phyloP scores from a whole-genome alignment of 768 basidiomycete genomes.

The Tricholoma flavovirens region DNA sequence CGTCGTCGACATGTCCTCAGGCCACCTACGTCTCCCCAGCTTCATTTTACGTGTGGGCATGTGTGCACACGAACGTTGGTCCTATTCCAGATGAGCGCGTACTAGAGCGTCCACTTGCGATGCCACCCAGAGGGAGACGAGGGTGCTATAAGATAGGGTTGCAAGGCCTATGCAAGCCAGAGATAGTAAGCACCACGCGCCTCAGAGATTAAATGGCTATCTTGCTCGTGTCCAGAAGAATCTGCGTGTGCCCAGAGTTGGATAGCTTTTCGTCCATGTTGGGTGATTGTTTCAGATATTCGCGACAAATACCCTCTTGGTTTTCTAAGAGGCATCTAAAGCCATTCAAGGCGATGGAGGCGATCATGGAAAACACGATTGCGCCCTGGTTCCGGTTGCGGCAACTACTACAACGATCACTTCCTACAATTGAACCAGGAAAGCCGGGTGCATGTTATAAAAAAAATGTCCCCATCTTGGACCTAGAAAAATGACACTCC shows the following conservation, averaged over 20 bases:
- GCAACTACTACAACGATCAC: too few species aligned
- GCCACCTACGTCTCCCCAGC: too few species aligned
- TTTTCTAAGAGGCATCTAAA: background rate
- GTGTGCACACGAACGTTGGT: too few species aligned
- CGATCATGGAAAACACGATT: background rate
- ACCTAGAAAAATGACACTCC: conserved; percentile 3
- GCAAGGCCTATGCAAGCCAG: background rate
- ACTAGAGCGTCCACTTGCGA: background rate
- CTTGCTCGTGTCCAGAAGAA: background rate
- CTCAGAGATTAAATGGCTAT: background rate
- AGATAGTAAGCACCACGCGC: background rate
- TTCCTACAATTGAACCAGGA: too few species aligned
- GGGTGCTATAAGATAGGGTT: background rate
- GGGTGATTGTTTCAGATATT: background rate
- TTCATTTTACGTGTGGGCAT: too few species aligned
- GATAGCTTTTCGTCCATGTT: background rate
- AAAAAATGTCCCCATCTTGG: too few species aligned
- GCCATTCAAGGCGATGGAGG: background rate
- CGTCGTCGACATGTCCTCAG: too few species aligned
- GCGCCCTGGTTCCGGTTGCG: too few species aligned
- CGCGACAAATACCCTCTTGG: background rate
- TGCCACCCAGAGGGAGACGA: background rate
- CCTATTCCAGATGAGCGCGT: too few species aligned
- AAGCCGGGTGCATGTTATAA: too few species aligned
- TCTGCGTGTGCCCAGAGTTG: too few species aligned